A percentile compares a stretch with the other conserved stretches of the same genome.
Conservation (phyloP, 2,329 filamentous ascomycete genomes). For the Alternaria alternata region DNA sequence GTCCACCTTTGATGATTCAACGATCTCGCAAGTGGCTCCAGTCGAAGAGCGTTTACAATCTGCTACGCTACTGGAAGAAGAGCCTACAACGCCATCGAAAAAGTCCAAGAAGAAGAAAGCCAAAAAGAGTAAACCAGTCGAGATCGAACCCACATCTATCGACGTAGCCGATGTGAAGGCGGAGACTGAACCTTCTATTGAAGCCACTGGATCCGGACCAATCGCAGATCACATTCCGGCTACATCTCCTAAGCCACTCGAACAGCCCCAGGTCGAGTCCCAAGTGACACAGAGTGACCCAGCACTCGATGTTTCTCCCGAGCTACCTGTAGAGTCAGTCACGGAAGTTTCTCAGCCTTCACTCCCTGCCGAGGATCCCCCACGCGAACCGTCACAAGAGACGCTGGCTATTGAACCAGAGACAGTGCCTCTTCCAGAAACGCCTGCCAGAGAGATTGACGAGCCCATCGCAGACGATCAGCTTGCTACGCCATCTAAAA, state of each 20-base stretch:
- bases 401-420: background rate
- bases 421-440: background rate
- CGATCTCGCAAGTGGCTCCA: background rate
- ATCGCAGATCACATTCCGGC: background rate
- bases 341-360: background rate
- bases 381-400: background rate
- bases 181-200: slow-evolving; percentile 1
- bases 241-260: background rate
- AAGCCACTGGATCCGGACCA: background rate
- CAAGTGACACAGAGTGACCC: background rate
- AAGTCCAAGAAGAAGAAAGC: slow-evolving; percentile 55
- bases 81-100: slow-evolving; percentile 43
- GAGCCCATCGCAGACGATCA: slow-evolving; percentile 12
- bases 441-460: background rate
- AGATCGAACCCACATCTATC: slow-evolving; percentile 3
- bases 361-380: background rate
- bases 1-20: background rate
- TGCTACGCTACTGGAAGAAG: slow-evolving; percentile 14
- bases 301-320: background rate
- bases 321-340: background rate
- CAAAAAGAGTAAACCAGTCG: slow-evolving; percentile 21
- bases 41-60: slow-evolving; percentile 10
- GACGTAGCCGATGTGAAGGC: background rate
- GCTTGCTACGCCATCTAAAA: slow-evolving; percentile 47
- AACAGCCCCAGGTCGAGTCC: slow-evolving; percentile 3